These are phyloP conservation scores for Bruguiera sexangula DNA, from an alignment of 345 rosid genomes.

Conservation along the genomic window DNA sequence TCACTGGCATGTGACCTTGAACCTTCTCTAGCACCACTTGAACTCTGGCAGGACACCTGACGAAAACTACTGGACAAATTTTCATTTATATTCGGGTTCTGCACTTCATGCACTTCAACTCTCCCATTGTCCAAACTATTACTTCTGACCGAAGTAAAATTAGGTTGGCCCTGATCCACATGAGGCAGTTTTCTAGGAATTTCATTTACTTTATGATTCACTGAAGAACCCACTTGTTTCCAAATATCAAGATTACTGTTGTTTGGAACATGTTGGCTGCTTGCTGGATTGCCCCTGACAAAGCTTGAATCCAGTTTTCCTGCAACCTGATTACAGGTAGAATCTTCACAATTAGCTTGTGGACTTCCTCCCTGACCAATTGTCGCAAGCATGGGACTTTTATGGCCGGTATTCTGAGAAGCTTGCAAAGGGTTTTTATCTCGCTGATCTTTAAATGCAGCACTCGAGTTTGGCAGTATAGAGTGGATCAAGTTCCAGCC, in stretches of 20 bases:
- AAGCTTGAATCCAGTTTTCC: conserved; percentile 30
- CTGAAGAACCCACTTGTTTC: conserved; percentile 41
- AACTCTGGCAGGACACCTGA: conserved; percentile 29
- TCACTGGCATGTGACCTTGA: conserved; percentile 46
- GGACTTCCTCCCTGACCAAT: conserved; percentile 35
- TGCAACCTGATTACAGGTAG: conserved; percentile 34
- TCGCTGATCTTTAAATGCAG: conserved; percentile 27
- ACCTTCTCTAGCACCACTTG: conserved; percentile 38
- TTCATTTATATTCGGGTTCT: conserved; percentile 33
- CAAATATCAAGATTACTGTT: conserved; percentile 41
- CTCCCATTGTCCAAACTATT: conserved; percentile 33
- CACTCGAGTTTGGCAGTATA: conserved; percentile 17
- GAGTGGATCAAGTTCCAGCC: conserved; percentile 49
- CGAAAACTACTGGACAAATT: conserved; percentile 33
- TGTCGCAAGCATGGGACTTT: conserved; percentile 22
- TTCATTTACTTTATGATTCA: conserved; percentile 29
- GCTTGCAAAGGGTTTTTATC: conserved; percentile 34
- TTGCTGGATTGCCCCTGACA: conserved; percentile 33
- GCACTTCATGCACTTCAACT: conserved; percentile 28
- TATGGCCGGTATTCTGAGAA: conserved; percentile 25
- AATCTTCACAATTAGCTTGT: conserved; percentile 34
- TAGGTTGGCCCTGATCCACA: conserved; percentile 38
- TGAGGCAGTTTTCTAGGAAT: conserved; percentile 26
- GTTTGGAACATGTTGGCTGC: conserved; percentile 35
- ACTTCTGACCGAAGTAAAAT: conserved; percentile 46